These are phyloP conservation scores for Nitzschia putrida DNA, from an alignment of 108 stramenopile species.

Conservation along the genomic window DNA sequence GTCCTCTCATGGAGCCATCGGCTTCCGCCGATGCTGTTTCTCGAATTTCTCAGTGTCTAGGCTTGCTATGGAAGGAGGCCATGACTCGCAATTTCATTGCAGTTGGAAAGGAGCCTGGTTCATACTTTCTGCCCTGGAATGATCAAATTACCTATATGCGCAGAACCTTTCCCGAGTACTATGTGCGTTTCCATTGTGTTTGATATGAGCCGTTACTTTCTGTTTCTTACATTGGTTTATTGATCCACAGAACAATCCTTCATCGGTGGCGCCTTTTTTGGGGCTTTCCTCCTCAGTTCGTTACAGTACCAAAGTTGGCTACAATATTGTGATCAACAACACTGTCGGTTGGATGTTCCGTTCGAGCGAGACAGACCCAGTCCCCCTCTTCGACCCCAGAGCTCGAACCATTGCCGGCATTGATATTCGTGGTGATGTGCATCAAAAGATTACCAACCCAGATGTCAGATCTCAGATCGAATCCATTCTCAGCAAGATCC, in stretches of 20 bases:
- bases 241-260: not conserved
- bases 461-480: conserved; percentile 1
- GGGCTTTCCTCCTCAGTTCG: conserved; percentile 11
- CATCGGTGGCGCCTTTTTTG: not conserved
- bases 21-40: not conserved
- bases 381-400: not conserved
- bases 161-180: not conserved
- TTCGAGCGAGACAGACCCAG: not conserved
- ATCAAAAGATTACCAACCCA: not conserved
- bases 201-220: not conserved
- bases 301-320: not conserved
- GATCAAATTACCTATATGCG: not conserved
- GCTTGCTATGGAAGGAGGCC: not conserved
- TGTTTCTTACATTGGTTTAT: not conserved
- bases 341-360: conserved; percentile 3
- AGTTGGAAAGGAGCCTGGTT: conserved; percentile 2
- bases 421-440: not conserved
- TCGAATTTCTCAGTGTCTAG: conserved; percentile 2
- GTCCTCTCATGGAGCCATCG: not conserved
- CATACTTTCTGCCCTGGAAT: conserved; percentile 1
- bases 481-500: not conserved
- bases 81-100: conserved; percentile 5
- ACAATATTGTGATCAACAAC: conserved; percentile 6
- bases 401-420: conserved; percentile 1
- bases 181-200: not conserved